Evolutionary conservation across 768 basidiomycete species (phyloP).

Genomic region (Epithele typhae): DNA sequence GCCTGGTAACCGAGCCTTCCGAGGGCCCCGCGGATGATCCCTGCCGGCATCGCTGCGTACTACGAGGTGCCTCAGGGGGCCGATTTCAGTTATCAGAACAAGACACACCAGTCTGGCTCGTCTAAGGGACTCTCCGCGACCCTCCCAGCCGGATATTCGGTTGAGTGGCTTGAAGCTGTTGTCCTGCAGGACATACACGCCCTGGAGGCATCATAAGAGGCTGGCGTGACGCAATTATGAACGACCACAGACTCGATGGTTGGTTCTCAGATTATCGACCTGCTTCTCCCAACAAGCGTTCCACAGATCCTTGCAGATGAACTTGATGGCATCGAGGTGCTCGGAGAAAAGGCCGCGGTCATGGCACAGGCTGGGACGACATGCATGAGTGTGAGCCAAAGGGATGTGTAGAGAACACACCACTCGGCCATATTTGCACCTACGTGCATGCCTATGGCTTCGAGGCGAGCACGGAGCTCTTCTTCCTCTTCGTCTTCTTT

Average conservation of each 20-base stretch:
- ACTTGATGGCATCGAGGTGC: conserved; percentile 89
- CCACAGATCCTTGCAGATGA: conserved; percentile 97
- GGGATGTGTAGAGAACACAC: conserved; percentile 36
- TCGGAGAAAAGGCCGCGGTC: conserved; percentile 73
- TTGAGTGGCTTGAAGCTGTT: conserved; percentile 84
- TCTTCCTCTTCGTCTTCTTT: conserved; percentile 67
- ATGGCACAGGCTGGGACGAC: conserved; percentile 64
- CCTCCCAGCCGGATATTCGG: conserved; percentile 77
- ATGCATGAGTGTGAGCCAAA: not conserved
- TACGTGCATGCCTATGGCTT: conserved; percentile 81
- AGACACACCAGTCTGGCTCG: conserved; percentile 63
- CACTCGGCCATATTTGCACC: conserved; percentile 84
- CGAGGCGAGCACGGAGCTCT: conserved; percentile 61
- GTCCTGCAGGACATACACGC: conserved; percentile 91
- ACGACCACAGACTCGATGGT: conserved; percentile 67
- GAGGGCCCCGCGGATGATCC: conserved; percentile 81
- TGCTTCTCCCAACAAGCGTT: conserved; percentile 89
- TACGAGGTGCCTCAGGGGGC: conserved; percentile 23
- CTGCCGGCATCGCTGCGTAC: conserved; percentile 81
- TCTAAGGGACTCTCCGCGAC: conserved; percentile 66
- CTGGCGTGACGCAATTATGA: not conserved
- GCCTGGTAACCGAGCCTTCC: conserved; percentile 71
- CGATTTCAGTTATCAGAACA: not conserved
- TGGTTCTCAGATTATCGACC: conserved; percentile 92
- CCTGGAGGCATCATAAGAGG: conserved; percentile 39